Evolutionary conservation across 106 monocot genomes (phyloP).

Genomic region (Dendrobium officinale): DNA sequence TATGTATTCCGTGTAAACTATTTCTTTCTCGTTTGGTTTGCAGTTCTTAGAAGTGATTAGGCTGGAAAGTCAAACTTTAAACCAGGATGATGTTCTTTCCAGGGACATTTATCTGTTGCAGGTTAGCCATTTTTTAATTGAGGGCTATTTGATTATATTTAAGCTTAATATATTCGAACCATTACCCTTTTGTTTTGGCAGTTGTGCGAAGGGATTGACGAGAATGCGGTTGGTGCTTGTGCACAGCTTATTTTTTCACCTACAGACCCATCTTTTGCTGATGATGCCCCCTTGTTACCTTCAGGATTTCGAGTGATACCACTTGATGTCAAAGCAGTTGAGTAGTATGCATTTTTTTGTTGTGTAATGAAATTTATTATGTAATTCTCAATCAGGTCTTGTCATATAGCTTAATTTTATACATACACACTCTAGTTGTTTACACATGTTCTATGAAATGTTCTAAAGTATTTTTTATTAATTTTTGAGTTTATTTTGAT

Average conservation of each 20-base stretch:
- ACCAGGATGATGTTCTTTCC: conserved; percentile 58
- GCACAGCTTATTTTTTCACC: conserved; percentile 94
- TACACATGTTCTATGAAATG: too few relatives aligned
- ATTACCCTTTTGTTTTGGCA: conserved; percentile 22
- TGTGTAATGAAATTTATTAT: too few relatives aligned
- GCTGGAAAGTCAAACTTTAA: conserved; percentile 73
- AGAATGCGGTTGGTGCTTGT: conserved; percentile 58
- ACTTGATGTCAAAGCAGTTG: conserved; percentile 69
- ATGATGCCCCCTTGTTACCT: conserved; percentile 72
- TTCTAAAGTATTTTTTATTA: background rate
- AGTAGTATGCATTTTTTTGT: background rate
- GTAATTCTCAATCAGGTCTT: too few relatives aligned
- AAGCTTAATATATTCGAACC: background rate
- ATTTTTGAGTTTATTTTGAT: background rate
- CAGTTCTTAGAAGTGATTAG: conserved; percentile 89
- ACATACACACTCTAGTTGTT: too few relatives aligned
- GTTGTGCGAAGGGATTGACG: conserved; percentile 89
- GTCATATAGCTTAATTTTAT: background rate
- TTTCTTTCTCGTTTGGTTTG: background rate
- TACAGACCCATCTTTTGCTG: conserved; percentile 84
- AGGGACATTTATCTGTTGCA: conserved; percentile 78
- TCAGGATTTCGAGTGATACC: conserved; percentile 96
- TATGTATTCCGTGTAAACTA: background rate
- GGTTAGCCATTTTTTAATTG: conserved; percentile 30
- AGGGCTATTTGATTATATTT: background rate